These are phyloP conservation scores for Melastoma candidum DNA, from an alignment of 441 rosid species.

Conservation along the genomic window DNA sequence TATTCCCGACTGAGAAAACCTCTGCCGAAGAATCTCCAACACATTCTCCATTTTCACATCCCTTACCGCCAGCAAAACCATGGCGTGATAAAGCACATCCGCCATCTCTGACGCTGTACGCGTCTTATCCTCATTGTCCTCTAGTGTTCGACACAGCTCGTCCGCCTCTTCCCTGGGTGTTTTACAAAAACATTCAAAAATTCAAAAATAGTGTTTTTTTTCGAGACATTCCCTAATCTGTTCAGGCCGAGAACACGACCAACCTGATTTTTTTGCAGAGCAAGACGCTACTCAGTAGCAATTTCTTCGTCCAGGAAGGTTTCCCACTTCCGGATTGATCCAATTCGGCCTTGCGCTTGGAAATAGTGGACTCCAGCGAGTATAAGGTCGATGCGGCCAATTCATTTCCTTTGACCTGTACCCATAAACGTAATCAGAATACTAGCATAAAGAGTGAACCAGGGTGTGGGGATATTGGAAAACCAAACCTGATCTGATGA, in stretches of 20 bases:
- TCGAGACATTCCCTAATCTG: background rate
- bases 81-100: constrained; percentile 60
- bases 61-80: constrained; percentile 54
- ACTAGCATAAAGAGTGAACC: no score
- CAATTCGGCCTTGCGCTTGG: constrained; percentile 51
- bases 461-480: background rate
- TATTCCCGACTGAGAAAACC: constrained; percentile 61
- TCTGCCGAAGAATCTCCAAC: constrained; percentile 44
- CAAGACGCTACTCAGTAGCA: constrained; percentile 37
- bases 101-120: constrained; percentile 76
- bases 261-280: constrained; percentile 75
- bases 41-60: constrained; percentile 51
- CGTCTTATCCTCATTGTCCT: constrained; percentile 49
- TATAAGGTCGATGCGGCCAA: constrained; percentile 54
- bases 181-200: background rate
- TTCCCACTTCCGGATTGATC: constrained; percentile 42
- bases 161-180: constrained; percentile 68
- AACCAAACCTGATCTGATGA: constrained; percentile 6
- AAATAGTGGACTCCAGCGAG: constrained; percentile 58
- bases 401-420: constrained; percentile 41
- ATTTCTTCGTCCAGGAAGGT: constrained; percentile 60
- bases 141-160: constrained; percentile 65
- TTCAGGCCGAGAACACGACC: background rate
- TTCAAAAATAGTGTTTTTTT: background rate
- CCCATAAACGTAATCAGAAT: background rate